Evolutionary conservation across 1,284 basidiomycete species (phyloP).

Genomic region (Tilletia setariae): DNA sequence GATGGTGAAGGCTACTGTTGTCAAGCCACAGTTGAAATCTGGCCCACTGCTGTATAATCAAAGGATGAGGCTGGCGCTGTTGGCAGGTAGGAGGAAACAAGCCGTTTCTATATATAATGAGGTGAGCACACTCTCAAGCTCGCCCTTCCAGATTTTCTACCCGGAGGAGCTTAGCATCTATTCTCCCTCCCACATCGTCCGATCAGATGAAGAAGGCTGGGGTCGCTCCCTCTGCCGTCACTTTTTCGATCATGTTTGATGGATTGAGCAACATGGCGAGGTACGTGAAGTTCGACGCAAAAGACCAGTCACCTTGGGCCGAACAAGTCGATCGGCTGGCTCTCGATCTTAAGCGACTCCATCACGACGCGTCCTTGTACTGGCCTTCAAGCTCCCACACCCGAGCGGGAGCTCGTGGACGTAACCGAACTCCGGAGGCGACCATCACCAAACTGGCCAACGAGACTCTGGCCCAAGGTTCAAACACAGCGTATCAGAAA

Average conservation of each 20-base stretch:
- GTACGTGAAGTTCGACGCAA: not conserved
- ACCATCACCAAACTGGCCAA: not conserved
- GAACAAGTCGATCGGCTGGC: not conserved
- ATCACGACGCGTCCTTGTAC: not conserved
- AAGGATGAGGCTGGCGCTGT: not conserved
- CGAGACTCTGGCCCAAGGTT: not conserved
- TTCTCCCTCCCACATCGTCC: not conserved
- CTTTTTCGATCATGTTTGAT: conserved; percentile 2
- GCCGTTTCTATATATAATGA: not conserved
- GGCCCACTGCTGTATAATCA: not conserved
- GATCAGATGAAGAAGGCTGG: conserved; percentile 3
- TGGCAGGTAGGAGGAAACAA: not conserved
- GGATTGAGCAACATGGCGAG: not conserved
- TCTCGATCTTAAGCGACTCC: not conserved
- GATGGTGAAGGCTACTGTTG: not conserved
- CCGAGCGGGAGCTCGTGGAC: not conserved
- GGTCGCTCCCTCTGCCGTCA: not conserved
- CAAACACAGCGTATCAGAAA: not conserved
- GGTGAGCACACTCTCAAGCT: not conserved
- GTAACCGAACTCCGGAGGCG: too few species aligned
- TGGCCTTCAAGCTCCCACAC: not conserved
- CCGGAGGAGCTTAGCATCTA: not conserved
- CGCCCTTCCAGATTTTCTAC: not conserved
- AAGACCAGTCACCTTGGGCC: too few species aligned
- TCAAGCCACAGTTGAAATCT: not conserved